These are phyloP conservation scores for Cladochytrium replicatum DNA, from an alignment of 192 early-diverging fungal genomes.

Conservation along the genomic window DNA sequence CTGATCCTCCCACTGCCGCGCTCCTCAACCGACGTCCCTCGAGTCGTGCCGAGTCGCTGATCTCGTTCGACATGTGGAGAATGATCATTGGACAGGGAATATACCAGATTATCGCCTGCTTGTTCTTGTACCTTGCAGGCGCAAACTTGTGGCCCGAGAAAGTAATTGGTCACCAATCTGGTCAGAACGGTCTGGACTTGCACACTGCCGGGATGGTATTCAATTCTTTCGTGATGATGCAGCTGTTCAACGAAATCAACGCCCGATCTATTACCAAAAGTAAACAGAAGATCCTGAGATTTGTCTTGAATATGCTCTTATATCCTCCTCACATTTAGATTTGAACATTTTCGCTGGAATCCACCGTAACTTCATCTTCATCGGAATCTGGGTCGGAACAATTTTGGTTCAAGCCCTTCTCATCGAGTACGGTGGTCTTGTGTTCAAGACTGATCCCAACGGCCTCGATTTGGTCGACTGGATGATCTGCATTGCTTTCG, in stretches of 20 bases:
- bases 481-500: conserved; percentile 71
- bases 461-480: conserved; percentile 61
- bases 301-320: too few relatives aligned
- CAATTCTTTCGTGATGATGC: conserved; percentile 92
- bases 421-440: conserved; percentile 76
- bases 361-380: conserved; percentile 67
- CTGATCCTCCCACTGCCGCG: conserved; percentile 79
- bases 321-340: too few relatives aligned
- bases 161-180: too few relatives aligned
- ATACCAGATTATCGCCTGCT: conserved; percentile 76
- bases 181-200: too few relatives aligned
- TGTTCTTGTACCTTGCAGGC: conserved; percentile 31
- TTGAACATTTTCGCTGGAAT: conserved; percentile 85
- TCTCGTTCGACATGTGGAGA: conserved; percentile 82
- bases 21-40: conserved; percentile 73
- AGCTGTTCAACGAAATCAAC: conserved; percentile 95
- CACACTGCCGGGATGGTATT: conserved; percentile 63
- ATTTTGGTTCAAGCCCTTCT: conserved; percentile 77
- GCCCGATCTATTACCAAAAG: conserved; percentile 72
- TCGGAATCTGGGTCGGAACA: conserved; percentile 65
- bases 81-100: conserved; percentile 85
- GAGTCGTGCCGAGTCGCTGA: conserved; percentile 62
- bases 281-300: too few relatives aligned
- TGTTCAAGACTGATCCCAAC: conserved; percentile 62
- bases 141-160: too few relatives aligned